Conservation (phyloP, 345 rosid genomes). For the Orychophragmus violaceus region DNA sequence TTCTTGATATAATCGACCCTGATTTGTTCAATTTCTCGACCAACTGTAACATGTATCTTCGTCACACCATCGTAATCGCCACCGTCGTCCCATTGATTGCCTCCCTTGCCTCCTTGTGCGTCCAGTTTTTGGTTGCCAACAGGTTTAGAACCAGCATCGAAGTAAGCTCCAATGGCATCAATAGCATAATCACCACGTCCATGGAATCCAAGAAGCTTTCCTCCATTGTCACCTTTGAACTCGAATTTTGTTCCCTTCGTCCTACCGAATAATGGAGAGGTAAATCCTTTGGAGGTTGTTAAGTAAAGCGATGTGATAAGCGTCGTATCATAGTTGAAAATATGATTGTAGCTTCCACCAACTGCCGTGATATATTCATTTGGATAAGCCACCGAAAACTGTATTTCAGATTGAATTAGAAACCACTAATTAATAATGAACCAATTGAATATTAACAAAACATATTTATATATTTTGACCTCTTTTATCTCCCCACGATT, state of each 20-base stretch:
- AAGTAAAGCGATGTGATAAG: too few species aligned
- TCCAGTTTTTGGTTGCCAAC: not conserved
- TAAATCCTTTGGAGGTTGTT: not conserved
- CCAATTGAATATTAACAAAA: too few species aligned
- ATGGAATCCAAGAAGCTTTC: too few species aligned
- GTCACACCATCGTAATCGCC: slow-evolving; percentile 12
- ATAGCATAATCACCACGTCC: slow-evolving; percentile 2
- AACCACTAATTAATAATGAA: too few species aligned
- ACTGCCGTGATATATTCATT: too few species aligned
- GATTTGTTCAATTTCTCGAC: not conserved
- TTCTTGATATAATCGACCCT: not conserved
- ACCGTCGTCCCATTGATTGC: slow-evolving; percentile 27
- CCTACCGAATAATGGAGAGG: not conserved
- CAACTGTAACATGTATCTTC: not conserved
- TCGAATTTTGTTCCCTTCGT: too few species aligned
- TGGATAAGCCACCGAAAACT: not conserved
- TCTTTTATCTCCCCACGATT: too few species aligned
- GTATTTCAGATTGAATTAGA: not conserved
- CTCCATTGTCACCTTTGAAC: too few species aligned
- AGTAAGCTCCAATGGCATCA: slow-evolving; percentile 22
- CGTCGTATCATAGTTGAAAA: too few species aligned
- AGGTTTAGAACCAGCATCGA: slow-evolving; percentile 1
- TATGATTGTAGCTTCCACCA: too few species aligned
- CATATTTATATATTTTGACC: too few species aligned
- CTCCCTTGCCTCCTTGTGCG: slow-evolving; percentile 21